Evolutionary conservation across 192 early-diverging fungal genomes (phyloP).

Genomic region (Podila minutissima): DNA sequence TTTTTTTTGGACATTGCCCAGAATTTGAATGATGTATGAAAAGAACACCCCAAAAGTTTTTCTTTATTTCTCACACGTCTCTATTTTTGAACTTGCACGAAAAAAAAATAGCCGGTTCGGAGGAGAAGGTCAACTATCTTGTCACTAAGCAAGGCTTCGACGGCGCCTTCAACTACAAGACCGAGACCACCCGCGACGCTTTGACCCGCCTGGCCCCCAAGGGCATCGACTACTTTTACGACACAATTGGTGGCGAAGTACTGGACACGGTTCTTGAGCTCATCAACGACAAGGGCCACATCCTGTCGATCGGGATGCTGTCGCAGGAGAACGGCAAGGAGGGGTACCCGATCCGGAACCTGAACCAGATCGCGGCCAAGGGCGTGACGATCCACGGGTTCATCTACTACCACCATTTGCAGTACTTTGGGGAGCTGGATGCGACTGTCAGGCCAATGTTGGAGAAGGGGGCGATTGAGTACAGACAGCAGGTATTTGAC

Average conservation of each 20-base stretch:
- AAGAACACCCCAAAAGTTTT: no score
- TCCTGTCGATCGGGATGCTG: constrained; percentile 76
- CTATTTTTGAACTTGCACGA: no score
- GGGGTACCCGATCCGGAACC: constrained; percentile 68
- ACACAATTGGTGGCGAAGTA: constrained; percentile 82
- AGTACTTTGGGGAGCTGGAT: constrained; percentile 55
- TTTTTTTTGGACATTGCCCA: no score
- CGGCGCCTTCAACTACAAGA: constrained; percentile 94
- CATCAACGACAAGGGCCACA: constrained; percentile 71
- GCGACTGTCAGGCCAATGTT: constrained; percentile 21
- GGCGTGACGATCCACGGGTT: constrained; percentile 69
- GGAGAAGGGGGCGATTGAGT: constrained; percentile 21
- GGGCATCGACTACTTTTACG: constrained; percentile 87
- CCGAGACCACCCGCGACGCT: constrained; percentile 50
- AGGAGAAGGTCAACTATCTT: constrained; percentile 86
- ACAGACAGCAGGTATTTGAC: constrained; percentile 36
- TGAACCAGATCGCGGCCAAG: constrained; percentile 60
- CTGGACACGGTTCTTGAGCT: constrained; percentile 73
- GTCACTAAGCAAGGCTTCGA: constrained; percentile 77
- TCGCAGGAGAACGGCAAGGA: constrained; percentile 78
- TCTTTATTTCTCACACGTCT: no score
- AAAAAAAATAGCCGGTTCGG: constrained; percentile 67
- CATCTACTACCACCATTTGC: constrained; percentile 58
- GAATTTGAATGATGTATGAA: no score
- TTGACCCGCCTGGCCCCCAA: constrained; percentile 69